phyloP scores from a whole-genome alignment of 176 grass and related monocot species.

The Sorghum bicolor region DNA sequence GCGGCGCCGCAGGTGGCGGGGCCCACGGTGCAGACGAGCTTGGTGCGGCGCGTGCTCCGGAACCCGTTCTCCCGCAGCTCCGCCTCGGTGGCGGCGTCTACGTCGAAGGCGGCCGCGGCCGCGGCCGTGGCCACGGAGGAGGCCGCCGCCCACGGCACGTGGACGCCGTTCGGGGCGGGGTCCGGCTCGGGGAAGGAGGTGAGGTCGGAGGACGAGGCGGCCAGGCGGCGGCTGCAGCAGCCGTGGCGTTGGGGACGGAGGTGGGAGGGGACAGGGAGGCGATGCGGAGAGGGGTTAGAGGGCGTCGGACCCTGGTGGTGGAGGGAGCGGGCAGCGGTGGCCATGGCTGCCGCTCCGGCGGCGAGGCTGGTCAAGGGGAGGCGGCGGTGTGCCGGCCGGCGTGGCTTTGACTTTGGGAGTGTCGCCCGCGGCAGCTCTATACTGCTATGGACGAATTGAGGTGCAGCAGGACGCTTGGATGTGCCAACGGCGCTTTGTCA shows the following conservation, averaged over 20 bases:
- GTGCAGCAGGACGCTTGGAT: background rate
- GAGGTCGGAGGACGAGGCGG: constrained; percentile 30
- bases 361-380: background rate
- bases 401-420: background rate
- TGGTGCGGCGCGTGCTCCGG: constrained; percentile 95
- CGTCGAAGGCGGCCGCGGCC: constrained; percentile 32
- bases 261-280: background rate
- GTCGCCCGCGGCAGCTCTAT: background rate
- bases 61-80: constrained; percentile 93
- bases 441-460: background rate
- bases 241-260: background rate
- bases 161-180: constrained; percentile 19
- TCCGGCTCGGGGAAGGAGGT: constrained; percentile 36
- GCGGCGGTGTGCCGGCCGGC: constrained; percentile 13
- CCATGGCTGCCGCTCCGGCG: constrained; percentile 11
- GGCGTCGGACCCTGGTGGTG: background rate
- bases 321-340: constrained; percentile 33
- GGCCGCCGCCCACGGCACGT: constrained; percentile 3
- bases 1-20: constrained; percentile 66
- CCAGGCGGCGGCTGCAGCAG: background rate
- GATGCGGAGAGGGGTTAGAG: background rate
- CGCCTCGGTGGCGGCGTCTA: constrained; percentile 68
- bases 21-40: constrained; percentile 92
- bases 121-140: background rate
- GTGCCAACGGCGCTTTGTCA: background rate